Evolutionary conservation across 441 rosid genomes (phyloP), one percentile per base, ranked within the genome.

Genomic region (Croton laevigatus): DNA sequence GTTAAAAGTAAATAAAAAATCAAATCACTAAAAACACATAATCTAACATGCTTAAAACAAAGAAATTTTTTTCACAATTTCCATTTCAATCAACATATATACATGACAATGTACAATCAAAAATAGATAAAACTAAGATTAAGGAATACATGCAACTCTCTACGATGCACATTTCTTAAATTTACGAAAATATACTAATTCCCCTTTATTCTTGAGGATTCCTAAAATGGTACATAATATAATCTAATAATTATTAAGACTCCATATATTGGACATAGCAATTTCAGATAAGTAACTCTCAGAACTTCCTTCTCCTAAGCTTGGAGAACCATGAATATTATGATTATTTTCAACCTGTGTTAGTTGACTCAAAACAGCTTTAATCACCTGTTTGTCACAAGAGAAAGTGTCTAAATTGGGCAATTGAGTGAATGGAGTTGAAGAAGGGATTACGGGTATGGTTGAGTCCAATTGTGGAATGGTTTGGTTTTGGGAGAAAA

Each of bases 231-330:
- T 46, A 46, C 17, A 14, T 46, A 14, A 46, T 46, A 46, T 13
- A 46, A 12, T 27, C 16, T 10, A 46, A 12, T 12, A 60, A 68
- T 75, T 76, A 68, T 71, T 77, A 44, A 11, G 70, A 65, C 73
- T 79, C 85, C 87, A 84, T 53, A 77, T 55, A 55, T 71, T 76
- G 69, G 83, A 73, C 79, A 83, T 76, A 40, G 80, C 86, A 75
- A 78, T 82, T 69, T 85, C 86, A 71, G 85, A 83, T 55, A 83
- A 59, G 66, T 76, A 83, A 75, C 87, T 84, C 59, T 84, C 85
- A 0, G 83, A 76, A 57, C 83, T 80, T 34, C 80, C 85, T 71
- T 80, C 86, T 38, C 78, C 86, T 6, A 76, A 61, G 72, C 84
- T 86, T 48, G 82, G 36, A 19, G 86, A 78, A 38, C 67, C 78